Evolutionary conservation across 495 filamentous ascomycete species (phyloP), one percentile per base, ranked within the genome.

Genomic region (Trichocladium uniseriatum): DNA sequence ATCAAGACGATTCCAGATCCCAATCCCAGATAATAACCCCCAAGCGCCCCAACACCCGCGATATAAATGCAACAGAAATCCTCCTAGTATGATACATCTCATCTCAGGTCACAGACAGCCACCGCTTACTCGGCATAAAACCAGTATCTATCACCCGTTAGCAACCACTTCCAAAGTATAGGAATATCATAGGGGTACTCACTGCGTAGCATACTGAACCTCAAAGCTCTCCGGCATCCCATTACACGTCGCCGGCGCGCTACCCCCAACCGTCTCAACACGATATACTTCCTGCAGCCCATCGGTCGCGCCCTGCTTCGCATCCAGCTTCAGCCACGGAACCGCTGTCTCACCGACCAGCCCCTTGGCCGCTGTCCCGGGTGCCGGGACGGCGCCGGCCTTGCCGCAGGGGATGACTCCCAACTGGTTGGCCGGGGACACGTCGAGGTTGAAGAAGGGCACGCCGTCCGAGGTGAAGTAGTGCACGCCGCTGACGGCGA

Each of bases 151-250:
- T 49, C 48, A 41, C 2, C 10, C 10, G 20, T 48, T 8, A 39
- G n/a, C 21, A 43, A 14, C 31, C 28, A 19, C 29, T 35, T 35
- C 28, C 10, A 24, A 15, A 5, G 10, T 0, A 24, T 54, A 38
- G 22, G 16, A 32, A 10, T 10, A 29, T 5, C 5, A 10, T 29
- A 5, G 10, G 39, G 6, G 13, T 49, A 77, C 76, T 58, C 89
- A 97, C 72, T 88, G 80, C 7, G 91, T 80, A 11, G 87, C 74
- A 67, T 98, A 98, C 61, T 88, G 71, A 29, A 94, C 77, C 42
- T 79, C 63, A 53, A 98, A 90, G 5, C 58, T 43, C 24, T 68
- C 64, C 1, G 72, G 63, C 74, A 79, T 71, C 1, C 82, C 84
- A 32, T 78, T 59, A 64, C 92, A 98, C 0, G 79, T 89, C 31